Base-by-base conservation (phyloP, 495 filamentous ascomycete genomes). In the Geoglossum glabrum region DNA sequence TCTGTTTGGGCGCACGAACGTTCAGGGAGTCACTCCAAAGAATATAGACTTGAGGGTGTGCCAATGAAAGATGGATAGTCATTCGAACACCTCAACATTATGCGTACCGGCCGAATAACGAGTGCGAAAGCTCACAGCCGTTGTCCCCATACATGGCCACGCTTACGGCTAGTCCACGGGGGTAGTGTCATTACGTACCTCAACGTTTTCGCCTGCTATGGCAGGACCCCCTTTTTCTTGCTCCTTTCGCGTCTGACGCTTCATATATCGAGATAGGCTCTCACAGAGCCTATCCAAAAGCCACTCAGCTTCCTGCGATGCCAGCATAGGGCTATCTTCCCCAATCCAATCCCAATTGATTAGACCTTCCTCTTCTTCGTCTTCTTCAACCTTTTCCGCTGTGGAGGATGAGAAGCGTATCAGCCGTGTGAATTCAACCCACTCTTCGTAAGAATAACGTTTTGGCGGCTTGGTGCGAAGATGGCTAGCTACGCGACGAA, bases 301-400 rank as follows among this genome's bases (percentile, higher is more conserved):
- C 74, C 79, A 84, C 63, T 82, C 76, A 1, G 76, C 69, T 62
- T 84, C 80, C 5, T 68, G 74, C 63, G 73, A 63, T 2, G 75
- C 72, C 61, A 84, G 55, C 74, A 84, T 72, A 17, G 80, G 80
- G 61, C 75, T 78, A 57, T 76, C 74, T 60, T 79, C 74, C 3
- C 80, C 80, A 47, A 84, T 82, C 80, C 80, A 84, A 61, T 84
- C 80, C 80, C 80, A 83, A 31, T 80, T 76, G 17, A 82, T 64
- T 0, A 81, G 58, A 0, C 77, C 78, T 40, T 74, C 73, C 38
- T 79, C 76, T 57, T 78, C 76, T 60, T 80, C 76, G 27, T 76
- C 72, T 11, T 71, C 50, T 28, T 61, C 56, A 9, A 46, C 43
- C 21, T 61, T 59, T 46, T 62, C 55, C 23, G 59, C 61, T 13